Percentiles rank a stretch among this genome's conserved stretches.
Conservation (phyloP, 2,329 filamentous ascomycete genomes). For the Calonectria honghensis region DNA sequence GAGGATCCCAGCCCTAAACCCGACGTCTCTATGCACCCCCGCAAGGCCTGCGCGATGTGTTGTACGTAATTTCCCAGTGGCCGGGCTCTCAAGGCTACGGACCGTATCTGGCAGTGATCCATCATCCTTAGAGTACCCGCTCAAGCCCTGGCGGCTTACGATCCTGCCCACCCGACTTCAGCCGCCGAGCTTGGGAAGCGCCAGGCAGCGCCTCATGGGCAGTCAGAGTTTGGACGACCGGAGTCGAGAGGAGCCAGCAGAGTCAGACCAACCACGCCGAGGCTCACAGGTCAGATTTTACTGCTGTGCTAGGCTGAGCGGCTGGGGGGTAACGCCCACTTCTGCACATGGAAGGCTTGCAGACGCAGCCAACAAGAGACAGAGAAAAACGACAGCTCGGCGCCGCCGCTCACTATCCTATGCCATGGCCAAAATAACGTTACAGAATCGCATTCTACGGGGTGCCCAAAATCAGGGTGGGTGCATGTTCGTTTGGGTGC, state of each 20-base stretch:
- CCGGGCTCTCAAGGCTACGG: conserved; percentile 35
- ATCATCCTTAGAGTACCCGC: conserved; percentile 45
- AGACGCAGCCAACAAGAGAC: conserved; percentile 32
- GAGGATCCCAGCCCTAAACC: conserved; percentile 42
- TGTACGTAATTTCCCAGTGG: conserved; percentile 44
- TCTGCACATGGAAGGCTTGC: conserved; percentile 41
- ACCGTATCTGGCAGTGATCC: conserved; percentile 37
- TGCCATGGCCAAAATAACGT: conserved; percentile 18
- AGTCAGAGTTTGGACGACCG: conserved; percentile 33
- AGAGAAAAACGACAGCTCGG: conserved; percentile 27
- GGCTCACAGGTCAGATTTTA: conserved; percentile 50
- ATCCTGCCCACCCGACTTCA: conserved; percentile 51
- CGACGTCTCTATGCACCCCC: conserved; percentile 27
- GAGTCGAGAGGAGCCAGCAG: conserved; percentile 37
- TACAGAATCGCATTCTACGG: conserved; percentile 19
- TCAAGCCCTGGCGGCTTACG: conserved; percentile 53
- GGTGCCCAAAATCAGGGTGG: background rate
- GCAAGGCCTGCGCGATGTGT: conserved; percentile 38
- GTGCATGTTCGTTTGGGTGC: conserved; percentile 27
- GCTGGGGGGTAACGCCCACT: conserved; percentile 46
- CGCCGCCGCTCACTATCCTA: conserved; percentile 28
- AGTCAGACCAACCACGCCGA: conserved; percentile 41
- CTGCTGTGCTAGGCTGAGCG: conserved; percentile 40
- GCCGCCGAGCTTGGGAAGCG: conserved; percentile 48
- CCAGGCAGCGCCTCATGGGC: conserved; percentile 45